Evolutionary conservation across 768 basidiomycete genomes (phyloP), one percentile per base, ranked within the genome.

Genomic region (Boletus sensibilis): DNA sequence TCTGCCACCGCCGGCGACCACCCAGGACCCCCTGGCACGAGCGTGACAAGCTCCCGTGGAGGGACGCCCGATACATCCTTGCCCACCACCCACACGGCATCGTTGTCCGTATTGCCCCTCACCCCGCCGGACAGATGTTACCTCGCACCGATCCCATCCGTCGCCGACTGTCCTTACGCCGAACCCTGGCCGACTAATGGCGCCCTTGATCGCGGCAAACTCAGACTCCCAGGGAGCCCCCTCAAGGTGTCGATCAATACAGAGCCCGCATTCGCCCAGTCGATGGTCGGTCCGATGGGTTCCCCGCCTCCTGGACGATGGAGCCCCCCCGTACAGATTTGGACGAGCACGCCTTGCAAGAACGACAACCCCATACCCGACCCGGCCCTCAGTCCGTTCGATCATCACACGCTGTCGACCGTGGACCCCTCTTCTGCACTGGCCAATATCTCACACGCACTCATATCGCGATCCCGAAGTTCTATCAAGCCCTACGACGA

Each of bases 321-420:
- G 65, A 47, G 37, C 41, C 47, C 66, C 44, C 47, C 66, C 10
- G 10, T 44, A 2, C 48, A 60, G 23, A 56, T 69, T 9, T 70
- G 67, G 67, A 64, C 64, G 35, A 70, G 68, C 48, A 68, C 68
- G 0, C 68, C 68, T 3, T 53, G 8, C 41, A 64, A 60, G 54
- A 16, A 23, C 21, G 52, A 64, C 39, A 20, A 31, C 14, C 16
- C 16, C 27, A 18, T 52, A 2, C 47, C 43, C n/a, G 52, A 56
- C 5, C 49, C 20, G 9, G 23, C 12, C 13, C 40, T 44, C 41
- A 53, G 21, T 45, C 34, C 58, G 5, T 51, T 57, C 38, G 54
- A 56, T 13, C 41, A 33, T 7, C 38, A 16, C 31, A 9, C 34
- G 1, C 39, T 3, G 25, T 42, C 52, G 21, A 16, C 6, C 37